Base-by-base conservation (phyloP, 805 yeast species). In the Starmerella scarabaei region DNA sequence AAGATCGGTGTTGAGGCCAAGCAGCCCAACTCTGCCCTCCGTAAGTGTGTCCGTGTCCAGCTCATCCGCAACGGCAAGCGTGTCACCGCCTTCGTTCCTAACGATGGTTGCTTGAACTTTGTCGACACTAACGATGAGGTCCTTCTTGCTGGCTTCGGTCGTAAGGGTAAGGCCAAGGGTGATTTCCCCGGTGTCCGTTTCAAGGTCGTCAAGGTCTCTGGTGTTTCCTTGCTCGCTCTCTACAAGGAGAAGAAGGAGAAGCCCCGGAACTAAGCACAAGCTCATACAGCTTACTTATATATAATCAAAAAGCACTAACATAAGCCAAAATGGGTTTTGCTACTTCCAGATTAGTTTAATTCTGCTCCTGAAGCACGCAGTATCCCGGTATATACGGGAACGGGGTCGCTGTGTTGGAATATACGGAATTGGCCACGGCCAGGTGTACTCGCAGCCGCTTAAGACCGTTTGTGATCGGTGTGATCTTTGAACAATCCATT, bases 81-180 rank as follows among this genome's bases (percentile, higher is more conserved):
- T 75, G 98, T 86, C 59, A 91, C 98, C 64, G 99, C 99, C 70
- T 91, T 91, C 93, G 99, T 91, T 67, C 98, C 99, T 72, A 88
- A 91, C 65, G 99, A 91, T 74, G 99, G 99, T 88, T 91, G 98
- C 80, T 75, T 91, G 71, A 91, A 91, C 91, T 91, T 80, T 62
- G 96, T 91, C 63, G 99, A 91, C 69, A 97, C 91, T 77, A 91
- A 91, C 78, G 99, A 91, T 75, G 97, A 91, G 73, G 99, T 91
- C 62, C 76, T 91, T 64, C 77, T 91, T 62, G 97, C 99, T 64
- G 99, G 99, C 79, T 91, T 91, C 85, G 99, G 99, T 84, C 85
- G 97, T 77, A 91, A 94, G 80, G 98, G 98, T 77, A 91, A 91
- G 80, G 98, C 98, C 71, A 91, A 91, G 93, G 98, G 99, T 79